Percentiles rank a stretch among this genome's conserved stretches.
phyloP scores from a whole-genome alignment of 371 early-diverging fungal species.

The Apophysomyces ossiformis region DNA sequence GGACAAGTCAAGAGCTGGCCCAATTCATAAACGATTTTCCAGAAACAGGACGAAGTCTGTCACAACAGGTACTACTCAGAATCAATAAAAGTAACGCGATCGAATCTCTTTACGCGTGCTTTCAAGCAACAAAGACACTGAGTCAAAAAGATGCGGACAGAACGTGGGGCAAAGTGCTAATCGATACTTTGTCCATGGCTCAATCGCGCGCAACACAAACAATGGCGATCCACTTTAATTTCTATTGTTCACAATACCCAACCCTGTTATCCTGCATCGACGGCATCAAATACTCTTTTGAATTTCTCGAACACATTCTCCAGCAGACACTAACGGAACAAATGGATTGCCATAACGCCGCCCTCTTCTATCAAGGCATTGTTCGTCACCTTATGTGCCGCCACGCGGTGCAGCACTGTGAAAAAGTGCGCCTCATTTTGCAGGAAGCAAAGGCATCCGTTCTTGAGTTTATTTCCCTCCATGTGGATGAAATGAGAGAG shows the following conservation, averaged over 20 bases:
- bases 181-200: conserved; percentile 30
- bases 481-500: conserved; percentile 28
- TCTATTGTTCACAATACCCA: conserved; percentile 43
- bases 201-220: conserved; percentile 31
- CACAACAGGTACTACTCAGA: conserved; percentile 30
- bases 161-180: conserved; percentile 30
- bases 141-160: conserved; percentile 23
- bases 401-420: conserved; percentile 41
- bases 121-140: conserved; percentile 23
- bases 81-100: conserved; percentile 42
- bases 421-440: conserved; percentile 34
- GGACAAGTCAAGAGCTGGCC: conserved; percentile 37
- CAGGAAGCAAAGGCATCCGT: conserved; percentile 38
- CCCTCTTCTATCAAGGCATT: conserved; percentile 41
- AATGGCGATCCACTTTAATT: conserved; percentile 38
- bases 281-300: conserved; percentile 45
- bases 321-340: conserved; percentile 35
- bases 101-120: conserved; percentile 36
- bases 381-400: conserved; percentile 45
- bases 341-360: conserved; percentile 38
- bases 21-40: conserved; percentile 23
- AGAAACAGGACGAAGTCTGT: conserved; percentile 30
- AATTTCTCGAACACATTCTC: conserved; percentile 41
- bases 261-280: conserved; percentile 47
- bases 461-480: conserved; percentile 28